These are phyloP conservation scores for Mucor piriformis DNA, from an alignment of 371 early-diverging fungal species.

Conservation along the genomic window DNA sequence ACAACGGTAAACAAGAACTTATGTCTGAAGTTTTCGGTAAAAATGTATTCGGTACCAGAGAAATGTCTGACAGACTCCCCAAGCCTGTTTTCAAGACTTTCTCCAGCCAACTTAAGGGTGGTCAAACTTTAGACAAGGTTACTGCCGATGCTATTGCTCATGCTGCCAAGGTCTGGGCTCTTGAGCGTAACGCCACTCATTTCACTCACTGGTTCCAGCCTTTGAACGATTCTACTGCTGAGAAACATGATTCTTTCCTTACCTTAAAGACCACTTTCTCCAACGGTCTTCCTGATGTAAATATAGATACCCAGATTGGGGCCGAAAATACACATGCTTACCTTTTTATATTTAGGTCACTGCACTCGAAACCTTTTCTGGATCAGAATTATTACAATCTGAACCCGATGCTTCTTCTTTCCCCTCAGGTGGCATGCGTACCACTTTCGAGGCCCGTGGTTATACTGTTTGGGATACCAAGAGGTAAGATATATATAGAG, in stretches of 20 bases:
- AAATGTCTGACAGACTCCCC: slow-evolving; percentile 86
- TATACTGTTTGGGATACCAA: slow-evolving; percentile 99
- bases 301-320: too few species aligned
- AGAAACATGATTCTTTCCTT: slow-evolving; percentile 98
- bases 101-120: slow-evolving; percentile 85
- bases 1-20: slow-evolving; percentile 67
- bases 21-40: slow-evolving; percentile 87
- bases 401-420: slow-evolving; percentile 99
- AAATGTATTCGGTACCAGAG: slow-evolving; percentile 89
- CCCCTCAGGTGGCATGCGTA: slow-evolving; percentile 97
- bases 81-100: slow-evolving; percentile 93
- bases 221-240: slow-evolving; percentile 96
- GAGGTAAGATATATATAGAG: slow-evolving; percentile 34
- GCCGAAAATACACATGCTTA: too few species aligned
- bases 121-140: slow-evolving; percentile 82
- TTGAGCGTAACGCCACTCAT: slow-evolving; percentile 94
- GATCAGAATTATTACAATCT: slow-evolving; percentile 94
- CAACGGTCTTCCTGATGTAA: slow-evolving; percentile 60
- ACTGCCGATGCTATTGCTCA: slow-evolving; percentile 98
- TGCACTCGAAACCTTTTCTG: slow-evolving; percentile 94
- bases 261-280: slow-evolving; percentile 75
- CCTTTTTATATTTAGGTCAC: slow-evolving; percentile 47
- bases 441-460: slow-evolving; percentile 98
- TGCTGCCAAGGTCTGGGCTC: slow-evolving; percentile 96
- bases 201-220: slow-evolving; percentile 99